Evolutionary conservation across 305 asterid species (phyloP), one percentile per base, ranked within the genome.

Genomic region (Ruellia speciosa): DNA sequence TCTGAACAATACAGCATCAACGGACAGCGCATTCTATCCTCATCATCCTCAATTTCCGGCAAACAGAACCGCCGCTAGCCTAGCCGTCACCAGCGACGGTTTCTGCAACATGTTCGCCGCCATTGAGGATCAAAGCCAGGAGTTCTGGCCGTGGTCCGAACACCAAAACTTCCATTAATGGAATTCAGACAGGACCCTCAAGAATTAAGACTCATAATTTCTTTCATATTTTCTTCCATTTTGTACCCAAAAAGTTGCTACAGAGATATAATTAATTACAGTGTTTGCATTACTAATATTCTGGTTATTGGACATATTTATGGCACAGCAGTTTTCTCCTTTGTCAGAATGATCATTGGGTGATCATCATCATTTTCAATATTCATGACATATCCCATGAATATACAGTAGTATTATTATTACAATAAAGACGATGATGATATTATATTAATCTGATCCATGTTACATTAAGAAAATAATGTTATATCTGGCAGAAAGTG

Each of bases 401-500:
- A 43, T 10, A 43, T 43, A 43, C 15, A 43, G 2, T 0, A 43
- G 7, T 5, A 37, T 37, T 37, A 37, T 6, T 37, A 37, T 6
- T 37, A 37, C 41, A 2, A 37, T 7, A 6, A n/a, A n/a, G n/a
- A n/a, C n/a, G n/a, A 33, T 33, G 4, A 33, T 3, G 4, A 33
- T 33, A 33, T 3, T 33, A 33, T 33, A 33, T 3, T 33, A 33
- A 4, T 3, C 37, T 33, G 37, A 40, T 40, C 13, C 46, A 43
- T 14, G 15, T 43, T 43, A 43, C 48, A 43, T 37, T 43, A 14
- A 11, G 11, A 43, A 43, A 10, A 69, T 70, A 64, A 66, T 43
- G 11, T 11, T 10, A 73, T 73, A 59, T 58, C 45, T 55, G 67
- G 66, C 62, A 62, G 33, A 51, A 70, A 68, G 71, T 67, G 74